Evolutionary conservation across 176 grass and related monocot genomes (phyloP).

Genomic region (Lolium perenne): DNA sequence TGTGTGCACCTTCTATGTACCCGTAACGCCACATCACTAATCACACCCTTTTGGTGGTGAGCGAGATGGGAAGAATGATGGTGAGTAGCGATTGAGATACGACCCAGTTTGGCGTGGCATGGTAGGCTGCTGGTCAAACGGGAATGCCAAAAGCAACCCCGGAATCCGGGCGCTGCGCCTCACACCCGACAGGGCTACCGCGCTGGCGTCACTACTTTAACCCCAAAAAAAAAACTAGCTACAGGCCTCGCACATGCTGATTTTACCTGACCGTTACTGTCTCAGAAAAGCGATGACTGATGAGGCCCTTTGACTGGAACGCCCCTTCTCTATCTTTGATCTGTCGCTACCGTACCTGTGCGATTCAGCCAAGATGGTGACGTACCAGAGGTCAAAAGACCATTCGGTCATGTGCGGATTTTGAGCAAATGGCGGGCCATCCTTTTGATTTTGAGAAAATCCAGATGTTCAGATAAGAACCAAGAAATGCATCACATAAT

Average conservation of each 20-base stretch:
- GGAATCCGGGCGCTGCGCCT: background rate
- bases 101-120: background rate
- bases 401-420: background rate
- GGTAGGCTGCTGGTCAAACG: background rate
- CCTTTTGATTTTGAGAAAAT: background rate
- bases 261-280: background rate
- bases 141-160: background rate
- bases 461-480: too few species aligned
- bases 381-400: background rate
- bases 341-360: background rate
- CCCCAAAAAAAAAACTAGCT: background rate
- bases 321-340: background rate
- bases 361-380: background rate
- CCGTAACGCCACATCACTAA: background rate
- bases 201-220: background rate
- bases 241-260: background rate
- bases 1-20: background rate
- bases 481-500: too few species aligned
- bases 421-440: conserved; percentile 2
- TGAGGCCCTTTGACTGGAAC: background rate
- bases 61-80: background rate
- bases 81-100: background rate
- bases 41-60: background rate
- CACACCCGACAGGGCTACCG: background rate
- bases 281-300: background rate